These are phyloP conservation scores for Ceriops decandra DNA, from an alignment of 345 rosid genomes.

Conservation along the genomic window DNA sequence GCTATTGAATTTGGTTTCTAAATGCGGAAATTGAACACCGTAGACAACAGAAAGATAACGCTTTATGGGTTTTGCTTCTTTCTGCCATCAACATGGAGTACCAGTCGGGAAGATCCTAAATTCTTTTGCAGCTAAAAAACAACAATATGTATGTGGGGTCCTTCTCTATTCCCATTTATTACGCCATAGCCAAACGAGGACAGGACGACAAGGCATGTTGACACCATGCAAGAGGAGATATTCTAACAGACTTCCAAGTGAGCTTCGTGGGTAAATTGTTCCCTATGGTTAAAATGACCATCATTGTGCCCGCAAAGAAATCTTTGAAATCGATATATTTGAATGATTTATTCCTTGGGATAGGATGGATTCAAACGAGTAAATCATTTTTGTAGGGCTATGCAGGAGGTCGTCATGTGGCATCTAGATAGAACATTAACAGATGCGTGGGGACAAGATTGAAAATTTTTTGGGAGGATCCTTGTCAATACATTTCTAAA, in stretches of 20 bases:
- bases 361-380: too few species aligned
- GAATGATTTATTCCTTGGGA: too few species aligned
- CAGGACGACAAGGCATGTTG: neutral
- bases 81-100: neutral
- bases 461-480: too few species aligned
- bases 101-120: neutral
- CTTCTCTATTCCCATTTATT: neutral
- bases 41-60: neutral
- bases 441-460: too few species aligned
- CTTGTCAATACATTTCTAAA: too few species aligned
- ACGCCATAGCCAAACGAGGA: neutral
- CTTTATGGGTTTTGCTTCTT: neutral
- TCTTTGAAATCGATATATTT: neutral
- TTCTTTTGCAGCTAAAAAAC: constrained; percentile 7
- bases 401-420: too few species aligned
- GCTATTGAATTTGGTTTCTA: too few species aligned
- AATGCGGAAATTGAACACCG: neutral
- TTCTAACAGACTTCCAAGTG: neutral
- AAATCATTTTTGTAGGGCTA: too few species aligned
- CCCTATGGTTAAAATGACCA: constrained; percentile 11
- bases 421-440: too few species aligned
- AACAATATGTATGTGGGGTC: constrained; percentile 17
- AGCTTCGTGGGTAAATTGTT: neutral
- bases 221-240: neutral
- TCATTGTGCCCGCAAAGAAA: constrained; percentile 17